Conservation (phyloP, 2,329 filamentous ascomycete genomes). For the Diaporthe sp. region DNA sequence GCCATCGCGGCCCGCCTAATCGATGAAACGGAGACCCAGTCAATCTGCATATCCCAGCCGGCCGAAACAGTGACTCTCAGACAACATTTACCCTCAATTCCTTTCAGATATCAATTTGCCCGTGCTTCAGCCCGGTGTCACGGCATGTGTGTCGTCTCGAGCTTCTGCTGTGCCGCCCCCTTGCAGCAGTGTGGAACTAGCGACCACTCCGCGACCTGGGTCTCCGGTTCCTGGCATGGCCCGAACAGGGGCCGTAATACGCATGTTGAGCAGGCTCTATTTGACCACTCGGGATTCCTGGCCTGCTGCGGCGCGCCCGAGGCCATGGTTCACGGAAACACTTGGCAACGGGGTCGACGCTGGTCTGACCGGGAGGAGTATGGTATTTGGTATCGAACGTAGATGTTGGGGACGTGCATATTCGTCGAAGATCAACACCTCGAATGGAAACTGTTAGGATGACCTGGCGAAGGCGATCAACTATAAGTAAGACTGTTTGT, state of each 20-base stretch:
- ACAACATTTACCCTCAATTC: background rate
- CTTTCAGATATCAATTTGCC: background rate
- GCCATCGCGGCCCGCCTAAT: background rate
- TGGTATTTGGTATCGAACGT: background rate
- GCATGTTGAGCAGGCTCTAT: background rate
- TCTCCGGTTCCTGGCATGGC: background rate
- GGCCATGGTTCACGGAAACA: conserved; percentile 3
- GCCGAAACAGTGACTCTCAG: background rate
- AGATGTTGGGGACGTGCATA: background rate
- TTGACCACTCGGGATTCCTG: background rate
- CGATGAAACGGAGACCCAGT: background rate
- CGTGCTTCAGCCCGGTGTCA: background rate
- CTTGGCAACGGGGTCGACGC: background rate
- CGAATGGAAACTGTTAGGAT: background rate
- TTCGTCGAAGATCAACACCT: background rate
- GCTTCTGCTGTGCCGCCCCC: conserved; percentile 20
- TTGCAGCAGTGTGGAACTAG: conserved; percentile 21
- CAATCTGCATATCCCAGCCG: background rate
- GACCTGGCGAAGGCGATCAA: background rate
- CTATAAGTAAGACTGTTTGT: conserved; percentile 1
- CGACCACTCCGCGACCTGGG: background rate
- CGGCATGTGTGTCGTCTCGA: conserved; percentile 4
- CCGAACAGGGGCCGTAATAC: background rate
- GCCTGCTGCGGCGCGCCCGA: background rate
- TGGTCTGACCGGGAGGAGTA: background rate